phyloP scores from a whole-genome alignment of 2,329 filamentous ascomycete genomes.

The Ceratocystis harringtonii region DNA sequence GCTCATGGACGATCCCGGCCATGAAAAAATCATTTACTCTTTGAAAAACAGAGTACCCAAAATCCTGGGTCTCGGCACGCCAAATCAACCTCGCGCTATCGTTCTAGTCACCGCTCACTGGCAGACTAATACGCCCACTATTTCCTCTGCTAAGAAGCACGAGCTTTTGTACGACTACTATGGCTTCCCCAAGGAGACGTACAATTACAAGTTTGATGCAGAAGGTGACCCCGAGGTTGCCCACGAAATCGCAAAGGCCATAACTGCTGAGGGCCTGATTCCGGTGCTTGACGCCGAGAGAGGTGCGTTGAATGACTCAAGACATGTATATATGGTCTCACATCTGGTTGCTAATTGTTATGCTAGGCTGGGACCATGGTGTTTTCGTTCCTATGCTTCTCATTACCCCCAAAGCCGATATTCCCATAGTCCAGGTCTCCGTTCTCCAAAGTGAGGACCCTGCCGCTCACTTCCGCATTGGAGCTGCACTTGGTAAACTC shows the following conservation, averaged over 20 bases:
- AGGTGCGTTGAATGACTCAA: background rate
- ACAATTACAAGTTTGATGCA: conserved; percentile 41
- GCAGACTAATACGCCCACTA: conserved; percentile 33
- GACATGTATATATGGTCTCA: background rate
- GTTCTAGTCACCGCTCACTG: conserved; percentile 45
- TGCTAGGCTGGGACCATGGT: conserved; percentile 41
- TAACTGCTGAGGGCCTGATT: conserved; percentile 33
- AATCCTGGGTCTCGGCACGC: conserved; percentile 39
- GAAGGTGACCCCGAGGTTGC: conserved; percentile 40
- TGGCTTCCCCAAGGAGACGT: conserved; percentile 41
- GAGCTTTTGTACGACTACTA: conserved; percentile 43
- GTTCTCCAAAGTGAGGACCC: conserved; percentile 39
- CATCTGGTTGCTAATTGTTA: background rate
- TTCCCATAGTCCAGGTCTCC: conserved; percentile 43
- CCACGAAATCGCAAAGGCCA: conserved; percentile 30
- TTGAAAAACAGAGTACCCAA: conserved; percentile 38
- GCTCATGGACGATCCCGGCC: conserved; percentile 38
- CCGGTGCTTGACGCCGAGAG: conserved; percentile 27
- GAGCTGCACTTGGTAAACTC: conserved; percentile 35
- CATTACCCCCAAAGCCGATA: conserved; percentile 34
- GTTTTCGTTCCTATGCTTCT: conserved; percentile 44
- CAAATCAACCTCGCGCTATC: conserved; percentile 36
- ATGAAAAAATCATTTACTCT: conserved; percentile 36
- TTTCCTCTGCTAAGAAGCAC: conserved; percentile 35
- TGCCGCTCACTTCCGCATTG: conserved; percentile 35